phyloP scores from a whole-genome alignment of 345 rosid genomes.

The Salix brachista region DNA sequence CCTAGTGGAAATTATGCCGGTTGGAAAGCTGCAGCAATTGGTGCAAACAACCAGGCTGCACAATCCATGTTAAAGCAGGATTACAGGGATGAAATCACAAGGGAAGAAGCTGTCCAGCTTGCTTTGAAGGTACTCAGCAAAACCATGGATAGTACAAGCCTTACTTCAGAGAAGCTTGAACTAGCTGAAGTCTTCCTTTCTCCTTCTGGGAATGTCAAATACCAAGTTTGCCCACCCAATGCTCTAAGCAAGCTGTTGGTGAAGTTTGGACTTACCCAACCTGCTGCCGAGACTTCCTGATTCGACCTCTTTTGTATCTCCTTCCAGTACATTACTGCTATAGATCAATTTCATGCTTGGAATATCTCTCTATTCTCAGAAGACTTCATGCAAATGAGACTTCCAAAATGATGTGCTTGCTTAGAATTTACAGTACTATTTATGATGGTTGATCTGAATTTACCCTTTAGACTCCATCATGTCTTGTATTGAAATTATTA shows the following conservation, averaged over 20 bases:
- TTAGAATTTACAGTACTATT: not conserved
- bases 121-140: slow-evolving; percentile 90
- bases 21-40: slow-evolving; percentile 95
- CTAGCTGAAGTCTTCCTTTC: slow-evolving; percentile 75
- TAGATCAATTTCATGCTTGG: not conserved
- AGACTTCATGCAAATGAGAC: not conserved
- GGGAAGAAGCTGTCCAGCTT: slow-evolving; percentile 89
- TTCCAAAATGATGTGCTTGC: not conserved
- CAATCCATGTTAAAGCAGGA: slow-evolving; percentile 96
- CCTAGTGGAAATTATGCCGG: slow-evolving; percentile 95
- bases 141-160: slow-evolving; percentile 98
- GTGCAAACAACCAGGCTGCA: slow-evolving; percentile 97
- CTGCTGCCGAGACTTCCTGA: slow-evolving; percentile 60
- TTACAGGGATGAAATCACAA: slow-evolving; percentile 78
- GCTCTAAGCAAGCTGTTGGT: slow-evolving; percentile 71
- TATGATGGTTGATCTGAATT: not conserved
- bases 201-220: slow-evolving; percentile 79
- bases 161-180: slow-evolving; percentile 91
- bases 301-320: not conserved
- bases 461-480: not conserved
- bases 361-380: not conserved
- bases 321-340: not conserved
- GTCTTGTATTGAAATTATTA: not conserved
- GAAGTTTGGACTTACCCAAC: slow-evolving; percentile 77
- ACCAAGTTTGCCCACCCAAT: slow-evolving; percentile 78